Conservation (phyloP, 192 early-diverging fungal species). For the Coemansia asiatica region DNA sequence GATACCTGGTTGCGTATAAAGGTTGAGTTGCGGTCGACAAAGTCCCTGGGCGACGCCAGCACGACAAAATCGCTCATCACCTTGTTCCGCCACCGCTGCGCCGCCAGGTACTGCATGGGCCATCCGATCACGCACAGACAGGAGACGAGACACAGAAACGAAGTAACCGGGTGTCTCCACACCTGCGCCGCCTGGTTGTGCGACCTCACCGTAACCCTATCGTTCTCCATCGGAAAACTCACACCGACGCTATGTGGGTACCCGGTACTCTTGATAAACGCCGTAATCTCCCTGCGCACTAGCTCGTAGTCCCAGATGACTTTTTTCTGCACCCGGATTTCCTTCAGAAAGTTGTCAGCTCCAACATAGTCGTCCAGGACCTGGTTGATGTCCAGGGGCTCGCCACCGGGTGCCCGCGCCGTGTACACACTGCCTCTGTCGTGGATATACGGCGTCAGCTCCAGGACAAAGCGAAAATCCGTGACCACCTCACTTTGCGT, state of each 20-base stretch:
- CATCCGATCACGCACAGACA: slow-evolving; percentile 47
- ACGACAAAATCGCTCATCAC: slow-evolving; percentile 54
- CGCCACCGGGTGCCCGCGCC: slow-evolving; percentile 17
- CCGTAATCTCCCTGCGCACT: slow-evolving; percentile 25
- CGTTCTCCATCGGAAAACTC: slow-evolving; percentile 41
- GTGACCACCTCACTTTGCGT: slow-evolving; percentile 31
- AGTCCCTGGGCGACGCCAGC: slow-evolving; percentile 34
- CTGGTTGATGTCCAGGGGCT: slow-evolving; percentile 34
- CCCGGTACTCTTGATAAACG: slow-evolving; percentile 23
- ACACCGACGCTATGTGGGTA: slow-evolving; percentile 46
- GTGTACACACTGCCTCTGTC: slow-evolving; percentile 40
- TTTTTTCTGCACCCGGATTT: slow-evolving; percentile 42
- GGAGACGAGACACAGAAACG: slow-evolving; percentile 40
- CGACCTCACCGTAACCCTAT: slow-evolving; percentile 35
- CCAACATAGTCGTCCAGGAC: slow-evolving; percentile 36
- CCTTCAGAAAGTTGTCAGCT: slow-evolving; percentile 39
- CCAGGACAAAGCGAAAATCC: slow-evolving; percentile 43
- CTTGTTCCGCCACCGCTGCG: slow-evolving; percentile 37
- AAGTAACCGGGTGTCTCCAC: slow-evolving; percentile 44
- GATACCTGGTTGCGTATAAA: slow-evolving; percentile 46
- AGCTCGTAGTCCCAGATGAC: slow-evolving; percentile 54
- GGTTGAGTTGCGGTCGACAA: slow-evolving; percentile 28
- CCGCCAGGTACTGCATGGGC: slow-evolving; percentile 36
- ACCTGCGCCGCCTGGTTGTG: slow-evolving; percentile 13
- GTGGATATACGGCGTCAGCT: slow-evolving; percentile 50